Conservation (phyloP, 2,329 filamentous ascomycete genomes). For the Aspergillus felis region DNA sequence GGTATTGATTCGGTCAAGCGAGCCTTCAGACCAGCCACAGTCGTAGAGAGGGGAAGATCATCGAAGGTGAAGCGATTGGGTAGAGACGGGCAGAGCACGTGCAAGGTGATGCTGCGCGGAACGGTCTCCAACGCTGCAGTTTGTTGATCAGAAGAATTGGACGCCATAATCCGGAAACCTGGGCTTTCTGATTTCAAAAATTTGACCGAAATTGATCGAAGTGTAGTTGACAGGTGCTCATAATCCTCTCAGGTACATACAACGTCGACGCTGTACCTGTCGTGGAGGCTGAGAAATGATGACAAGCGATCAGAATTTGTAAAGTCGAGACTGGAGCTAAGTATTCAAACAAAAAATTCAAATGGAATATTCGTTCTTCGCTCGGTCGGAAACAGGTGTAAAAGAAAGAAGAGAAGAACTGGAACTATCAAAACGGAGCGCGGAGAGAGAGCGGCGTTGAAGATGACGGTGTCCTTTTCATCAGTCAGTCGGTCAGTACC, state of each 20-base stretch:
- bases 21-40: conserved; percentile 51
- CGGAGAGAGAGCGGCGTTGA: not conserved
- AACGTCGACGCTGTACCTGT: not conserved
- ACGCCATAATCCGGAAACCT: conserved; percentile 5
- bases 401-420: not conserved
- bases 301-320: not conserved
- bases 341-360: not conserved
- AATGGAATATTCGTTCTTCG: not conserved
- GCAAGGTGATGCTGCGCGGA: conserved; percentile 25
- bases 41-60: conserved; percentile 37
- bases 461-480: conserved; percentile 16
- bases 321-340: not conserved
- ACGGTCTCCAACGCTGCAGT: not conserved
- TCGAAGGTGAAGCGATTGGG: conserved; percentile 36
- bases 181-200: not conserved
- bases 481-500: not conserved
- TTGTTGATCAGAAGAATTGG: conserved; percentile 1
- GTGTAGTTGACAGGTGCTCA: not conserved
- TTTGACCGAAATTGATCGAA: not conserved
- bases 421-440: not conserved
- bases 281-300: not conserved
- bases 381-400: not conserved
- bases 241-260: not conserved
- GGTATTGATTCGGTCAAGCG: conserved; percentile 50
- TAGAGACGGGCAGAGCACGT: conserved; percentile 41